Conservation (phyloP, 2,329 filamentous ascomycete species). For the Nigrospora osmanthi region DNA sequence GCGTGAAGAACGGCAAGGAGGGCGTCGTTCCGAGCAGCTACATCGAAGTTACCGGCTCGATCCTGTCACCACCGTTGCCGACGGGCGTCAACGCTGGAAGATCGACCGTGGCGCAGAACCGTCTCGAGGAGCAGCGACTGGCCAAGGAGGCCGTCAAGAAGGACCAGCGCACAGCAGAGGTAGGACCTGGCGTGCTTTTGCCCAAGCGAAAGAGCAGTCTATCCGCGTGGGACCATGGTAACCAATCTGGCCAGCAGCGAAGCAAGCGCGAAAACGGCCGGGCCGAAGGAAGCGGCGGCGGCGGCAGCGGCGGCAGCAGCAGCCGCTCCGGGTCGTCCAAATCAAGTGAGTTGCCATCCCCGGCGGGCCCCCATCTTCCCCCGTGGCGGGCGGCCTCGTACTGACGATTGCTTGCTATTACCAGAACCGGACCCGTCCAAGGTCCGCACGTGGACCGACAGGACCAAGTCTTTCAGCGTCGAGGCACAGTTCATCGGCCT, state of each 20-base stretch:
- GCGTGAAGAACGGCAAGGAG: conserved; percentile 86
- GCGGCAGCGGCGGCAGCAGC: conserved; percentile 33
- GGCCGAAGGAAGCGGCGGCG: conserved; percentile 42
- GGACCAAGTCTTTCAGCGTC: conserved; percentile 92
- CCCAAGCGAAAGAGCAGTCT: conserved; percentile 77
- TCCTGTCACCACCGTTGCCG: conserved; percentile 41
- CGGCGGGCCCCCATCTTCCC: not conserved
- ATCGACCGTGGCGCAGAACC: conserved; percentile 70
- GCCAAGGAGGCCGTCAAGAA: conserved; percentile 72
- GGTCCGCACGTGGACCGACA: conserved; percentile 88
- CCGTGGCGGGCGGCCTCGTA: not conserved
- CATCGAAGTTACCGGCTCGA: conserved; percentile 73
- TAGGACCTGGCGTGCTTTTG: conserved; percentile 70
- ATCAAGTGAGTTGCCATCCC: conserved; percentile 56
- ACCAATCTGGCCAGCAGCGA: conserved; percentile 64
- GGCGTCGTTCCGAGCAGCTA: conserved; percentile 97
- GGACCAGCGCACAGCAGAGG: conserved; percentile 59
- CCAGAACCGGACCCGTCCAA: conserved; percentile 76
- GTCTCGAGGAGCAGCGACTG: conserved; percentile 73
- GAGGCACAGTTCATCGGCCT: conserved; percentile 94
- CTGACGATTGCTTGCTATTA: not conserved
- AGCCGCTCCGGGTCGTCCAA: conserved; percentile 50
- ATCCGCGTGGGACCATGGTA: conserved; percentile 56
- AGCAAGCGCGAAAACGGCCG: conserved; percentile 62
- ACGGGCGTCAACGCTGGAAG: conserved; percentile 41